Conservation (phyloP, 805 yeast genomes). For the Schwanniomyces sp. region DNA sequence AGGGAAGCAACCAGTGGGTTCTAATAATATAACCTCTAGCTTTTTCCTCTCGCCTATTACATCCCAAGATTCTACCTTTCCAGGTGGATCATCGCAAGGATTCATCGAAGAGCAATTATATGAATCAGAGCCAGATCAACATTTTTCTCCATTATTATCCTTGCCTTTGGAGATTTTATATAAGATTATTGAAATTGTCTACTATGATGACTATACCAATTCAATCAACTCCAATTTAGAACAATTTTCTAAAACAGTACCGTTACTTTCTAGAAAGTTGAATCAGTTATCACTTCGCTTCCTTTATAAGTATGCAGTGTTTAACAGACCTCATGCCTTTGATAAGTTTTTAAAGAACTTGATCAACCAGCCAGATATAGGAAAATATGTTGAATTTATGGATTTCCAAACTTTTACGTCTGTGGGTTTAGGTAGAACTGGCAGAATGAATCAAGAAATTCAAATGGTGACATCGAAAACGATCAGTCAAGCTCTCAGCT, state of each 20-base stretch:
- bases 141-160: slow-evolving; percentile 19
- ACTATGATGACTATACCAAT: slow-evolving; percentile 52
- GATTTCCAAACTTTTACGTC: slow-evolving; percentile 90
- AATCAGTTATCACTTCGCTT: slow-evolving; percentile 57
- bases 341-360: slow-evolving; percentile 65
- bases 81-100: background rate
- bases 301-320: slow-evolving; percentile 64
- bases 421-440: slow-evolving; percentile 86
- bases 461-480: slow-evolving; percentile 85
- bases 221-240: slow-evolving; percentile 53
- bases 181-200: slow-evolving; percentile 55
- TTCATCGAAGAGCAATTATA: slow-evolving; percentile 4
- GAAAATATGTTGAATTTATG: slow-evolving; percentile 66
- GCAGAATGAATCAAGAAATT: slow-evolving; percentile 85
- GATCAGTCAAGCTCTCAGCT: slow-evolving; percentile 57
- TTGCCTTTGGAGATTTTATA: slow-evolving; percentile 58
- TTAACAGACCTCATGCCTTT: slow-evolving; percentile 79
- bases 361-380: slow-evolving; percentile 43
- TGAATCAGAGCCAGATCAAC: slow-evolving; percentile 1
- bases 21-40: slow-evolving; percentile 9
- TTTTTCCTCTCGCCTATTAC: slow-evolving; percentile 26
- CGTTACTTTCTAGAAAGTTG: slow-evolving; percentile 57
- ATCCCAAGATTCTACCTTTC: slow-evolving; percentile 19
- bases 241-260: slow-evolving; percentile 50
- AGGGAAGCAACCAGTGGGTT: background rate